Evolutionary conservation across 495 filamentous ascomycete genomes (phyloP).

Genomic region (Talaromyces wortmannii): DNA sequence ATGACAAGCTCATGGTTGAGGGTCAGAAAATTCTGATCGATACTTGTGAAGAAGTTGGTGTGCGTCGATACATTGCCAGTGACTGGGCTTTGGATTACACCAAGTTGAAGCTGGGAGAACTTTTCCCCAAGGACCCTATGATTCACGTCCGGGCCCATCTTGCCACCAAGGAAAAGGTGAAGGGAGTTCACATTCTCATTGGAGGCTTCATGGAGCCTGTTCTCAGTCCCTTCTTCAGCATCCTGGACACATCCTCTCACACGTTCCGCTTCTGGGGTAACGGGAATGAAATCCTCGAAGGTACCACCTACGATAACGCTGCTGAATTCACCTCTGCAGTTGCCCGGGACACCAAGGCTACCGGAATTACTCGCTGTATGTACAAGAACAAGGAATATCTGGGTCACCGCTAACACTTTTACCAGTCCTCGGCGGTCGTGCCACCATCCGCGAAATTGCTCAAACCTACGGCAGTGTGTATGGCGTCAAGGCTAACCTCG

Average conservation of each 20-base stretch:
- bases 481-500: conserved; percentile 19
- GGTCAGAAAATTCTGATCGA: conserved; percentile 34
- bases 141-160: conserved; percentile 30
- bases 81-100: conserved; percentile 31
- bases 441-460: conserved; percentile 17
- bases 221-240: conserved; percentile 11
- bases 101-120: conserved; percentile 22
- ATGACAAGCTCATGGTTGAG: conserved; percentile 26
- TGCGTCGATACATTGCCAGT: conserved; percentile 29
- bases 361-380: conserved; percentile 5
- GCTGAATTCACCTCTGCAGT: conserved; percentile 29
- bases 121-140: conserved; percentile 31
- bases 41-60: conserved; percentile 23
- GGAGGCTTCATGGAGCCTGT: conserved; percentile 20
- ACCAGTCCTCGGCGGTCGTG: conserved; percentile 23
- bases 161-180: conserved; percentile 24
- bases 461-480: conserved; percentile 18
- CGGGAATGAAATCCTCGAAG: conserved; percentile 26
- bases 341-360: conserved; percentile 15
- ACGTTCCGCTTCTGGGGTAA: conserved; percentile 23
- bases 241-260: conserved; percentile 11
- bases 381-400: no score
- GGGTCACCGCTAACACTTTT: not conserved
- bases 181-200: conserved; percentile 24
- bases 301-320: conserved; percentile 22